Evolutionary conservation across 805 yeast species (phyloP).

Genomic region (Scheffersomyces coipomensis): DNA sequence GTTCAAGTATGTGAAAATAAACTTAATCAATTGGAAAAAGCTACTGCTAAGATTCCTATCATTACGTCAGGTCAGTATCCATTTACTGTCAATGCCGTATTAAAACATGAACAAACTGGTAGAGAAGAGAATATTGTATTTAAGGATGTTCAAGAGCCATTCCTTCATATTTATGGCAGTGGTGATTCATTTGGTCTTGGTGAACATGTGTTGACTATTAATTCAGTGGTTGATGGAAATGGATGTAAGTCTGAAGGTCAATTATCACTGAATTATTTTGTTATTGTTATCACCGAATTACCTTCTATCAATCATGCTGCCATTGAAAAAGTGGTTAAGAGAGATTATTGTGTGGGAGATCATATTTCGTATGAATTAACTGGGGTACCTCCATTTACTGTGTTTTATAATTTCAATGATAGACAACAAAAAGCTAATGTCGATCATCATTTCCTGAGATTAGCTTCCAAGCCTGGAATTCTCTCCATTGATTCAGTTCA

Average conservation of each 20-base stretch:
- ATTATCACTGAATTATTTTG: slow-evolving; percentile 35
- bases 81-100: slow-evolving; percentile 52
- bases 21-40: slow-evolving; percentile 15
- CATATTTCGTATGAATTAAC: slow-evolving; percentile 70
- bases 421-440: slow-evolving; percentile 55
- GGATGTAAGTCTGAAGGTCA: slow-evolving; percentile 61
- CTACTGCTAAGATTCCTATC: slow-evolving; percentile 48
- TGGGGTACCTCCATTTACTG: slow-evolving; percentile 78
- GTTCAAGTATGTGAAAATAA: slow-evolving; percentile 46
- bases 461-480: slow-evolving; percentile 82
- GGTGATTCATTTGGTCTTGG: slow-evolving; percentile 59
- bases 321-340: slow-evolving; percentile 1
- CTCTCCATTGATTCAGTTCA: slow-evolving; percentile 64
- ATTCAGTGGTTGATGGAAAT: slow-evolving; percentile 59
- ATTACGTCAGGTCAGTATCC: slow-evolving; percentile 61
- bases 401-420: slow-evolving; percentile 73
- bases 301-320: slow-evolving; percentile 56
- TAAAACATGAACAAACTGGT: slow-evolving; percentile 62
- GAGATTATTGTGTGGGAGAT: slow-evolving; percentile 88
- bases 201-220: slow-evolving; percentile 59
- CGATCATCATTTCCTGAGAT: slow-evolving; percentile 49
- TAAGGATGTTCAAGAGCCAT: slow-evolving; percentile 5
- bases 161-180: slow-evolving; percentile 30
- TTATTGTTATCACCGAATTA: slow-evolving; percentile 68
- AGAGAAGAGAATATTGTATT: slow-evolving; percentile 22